These are phyloP conservation scores for Polytrichum commune DNA, from an alignment of 225 moss, liverwort and hornwort species.

Conservation along the genomic window DNA sequence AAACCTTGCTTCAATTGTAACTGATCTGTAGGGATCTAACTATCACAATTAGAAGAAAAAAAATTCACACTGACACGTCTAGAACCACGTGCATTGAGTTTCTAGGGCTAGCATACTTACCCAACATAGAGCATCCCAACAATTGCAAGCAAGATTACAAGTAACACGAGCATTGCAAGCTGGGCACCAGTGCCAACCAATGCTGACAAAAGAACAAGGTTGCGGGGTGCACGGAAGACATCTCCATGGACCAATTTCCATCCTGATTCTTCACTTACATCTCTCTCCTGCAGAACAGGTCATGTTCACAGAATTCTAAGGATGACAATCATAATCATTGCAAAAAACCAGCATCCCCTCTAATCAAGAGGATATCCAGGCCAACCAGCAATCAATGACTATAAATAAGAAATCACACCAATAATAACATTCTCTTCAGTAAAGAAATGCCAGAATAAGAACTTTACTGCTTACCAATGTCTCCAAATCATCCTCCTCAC, in stretches of 20 bases:
- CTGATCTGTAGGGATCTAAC: too few species aligned
- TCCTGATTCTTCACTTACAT: conserved; percentile 98
- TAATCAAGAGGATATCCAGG: too few species aligned
- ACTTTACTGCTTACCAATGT: conserved; percentile 54
- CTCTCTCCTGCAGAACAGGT: conserved; percentile 67
- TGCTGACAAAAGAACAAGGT: conserved; percentile 88
- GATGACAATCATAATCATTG: too few species aligned
- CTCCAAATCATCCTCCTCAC: conserved; percentile 99
- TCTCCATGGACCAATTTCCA: conserved; percentile 99
- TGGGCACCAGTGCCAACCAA: conserved; percentile 95
- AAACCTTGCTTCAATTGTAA: background rate
- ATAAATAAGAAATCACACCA: too few species aligned
- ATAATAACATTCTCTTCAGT: too few species aligned
- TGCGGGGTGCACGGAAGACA: conserved; percentile 88
- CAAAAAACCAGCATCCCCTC: too few species aligned
- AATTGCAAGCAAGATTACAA: conserved; percentile 89
- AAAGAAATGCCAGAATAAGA: background rate
- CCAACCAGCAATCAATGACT: too few species aligned
- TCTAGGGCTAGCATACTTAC: conserved; percentile 38
- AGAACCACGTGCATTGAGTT: background rate
- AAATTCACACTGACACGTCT: background rate
- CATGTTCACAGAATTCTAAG: background rate
- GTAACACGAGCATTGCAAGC: conserved; percentile 81
- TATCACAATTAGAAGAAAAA: too few species aligned
- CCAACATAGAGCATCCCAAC: conserved; percentile 98